Percentiles rank a stretch among this genome's conserved stretches.
Evolutionary conservation across 331 rosid species (phyloP).

Genomic region (Quercus phellos): DNA sequence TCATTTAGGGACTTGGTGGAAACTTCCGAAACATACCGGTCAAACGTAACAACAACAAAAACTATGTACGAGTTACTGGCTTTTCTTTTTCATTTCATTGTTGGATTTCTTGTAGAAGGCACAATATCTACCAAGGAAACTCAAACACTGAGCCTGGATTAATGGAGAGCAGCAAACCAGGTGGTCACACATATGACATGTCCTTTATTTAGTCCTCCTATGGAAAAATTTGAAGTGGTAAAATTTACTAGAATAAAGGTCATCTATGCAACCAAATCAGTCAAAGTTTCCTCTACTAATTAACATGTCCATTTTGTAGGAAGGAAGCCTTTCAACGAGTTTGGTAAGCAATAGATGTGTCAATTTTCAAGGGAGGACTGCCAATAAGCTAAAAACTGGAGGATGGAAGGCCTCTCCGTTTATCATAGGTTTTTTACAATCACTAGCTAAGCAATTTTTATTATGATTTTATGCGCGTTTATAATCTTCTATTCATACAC

Average conservation of each 20-base stretch:
- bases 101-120: too few species aligned
- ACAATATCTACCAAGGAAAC: background rate
- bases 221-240: constrained; percentile 11
- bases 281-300: background rate
- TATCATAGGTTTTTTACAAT: constrained; percentile 32
- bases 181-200: constrained; percentile 2
- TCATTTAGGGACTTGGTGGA: background rate
- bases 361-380: constrained; percentile 39
- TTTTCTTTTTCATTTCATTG: too few species aligned
- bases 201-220: constrained; percentile 25
- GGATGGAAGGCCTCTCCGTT: constrained; percentile 66
- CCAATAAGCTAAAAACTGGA: constrained; percentile 45
- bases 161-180: constrained; percentile 9
- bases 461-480: background rate
- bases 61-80: too few species aligned
- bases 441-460: background rate
- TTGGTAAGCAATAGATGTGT: constrained; percentile 45
- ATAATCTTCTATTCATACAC: background rate
- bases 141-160: background rate
- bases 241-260: background rate
- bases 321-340: constrained; percentile 1
- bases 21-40: background rate
- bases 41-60: background rate
- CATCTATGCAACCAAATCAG: background rate
- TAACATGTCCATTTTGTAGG: constrained; percentile 8